phyloP scores from a whole-genome alignment of 441 rosid species.

The Erodium trifolium region DNA sequence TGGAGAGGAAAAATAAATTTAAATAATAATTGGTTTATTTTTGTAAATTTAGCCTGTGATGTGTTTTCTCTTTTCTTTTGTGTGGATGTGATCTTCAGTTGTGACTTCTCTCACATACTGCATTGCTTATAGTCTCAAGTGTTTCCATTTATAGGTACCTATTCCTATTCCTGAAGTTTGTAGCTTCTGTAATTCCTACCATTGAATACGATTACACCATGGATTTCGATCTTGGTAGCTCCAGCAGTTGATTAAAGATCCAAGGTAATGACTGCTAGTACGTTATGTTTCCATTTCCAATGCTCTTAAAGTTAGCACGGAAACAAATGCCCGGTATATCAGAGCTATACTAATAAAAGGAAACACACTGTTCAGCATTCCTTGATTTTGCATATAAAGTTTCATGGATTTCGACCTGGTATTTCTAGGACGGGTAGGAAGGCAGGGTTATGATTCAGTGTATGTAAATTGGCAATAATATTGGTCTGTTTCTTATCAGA shows the following conservation, averaged over 20 bases:
- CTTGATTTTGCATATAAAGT: too few species aligned
- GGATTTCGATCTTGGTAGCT: constrained; percentile 93
- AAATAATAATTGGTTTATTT: not conserved
- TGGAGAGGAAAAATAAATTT: not conserved
- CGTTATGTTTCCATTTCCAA: not conserved
- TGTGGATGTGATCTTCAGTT: not conserved
- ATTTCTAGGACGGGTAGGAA: too few species aligned
- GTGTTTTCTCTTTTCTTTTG: not conserved
- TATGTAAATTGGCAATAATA: not conserved
- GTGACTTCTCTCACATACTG: not conserved
- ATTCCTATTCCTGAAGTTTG: constrained; percentile 83
- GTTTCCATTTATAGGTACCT: constrained; percentile 50
- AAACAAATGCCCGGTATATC: too few species aligned
- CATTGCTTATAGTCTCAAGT: not conserved
- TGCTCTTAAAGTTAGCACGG: constrained; percentile 2
- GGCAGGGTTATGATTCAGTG: not conserved
- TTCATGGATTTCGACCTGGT: too few species aligned
- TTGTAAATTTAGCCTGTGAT: not conserved
- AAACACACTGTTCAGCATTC: too few species aligned
- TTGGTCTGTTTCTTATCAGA: not conserved
- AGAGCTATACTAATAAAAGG: too few species aligned
- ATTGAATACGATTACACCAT: constrained; percentile 89
- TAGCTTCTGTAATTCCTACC: constrained; percentile 90
- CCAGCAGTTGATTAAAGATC: constrained; percentile 43
- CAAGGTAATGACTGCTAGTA: constrained; percentile 26